Evolutionary conservation across 306 rosid genomes (phyloP).

Genomic region (Luffa acutangula): DNA sequence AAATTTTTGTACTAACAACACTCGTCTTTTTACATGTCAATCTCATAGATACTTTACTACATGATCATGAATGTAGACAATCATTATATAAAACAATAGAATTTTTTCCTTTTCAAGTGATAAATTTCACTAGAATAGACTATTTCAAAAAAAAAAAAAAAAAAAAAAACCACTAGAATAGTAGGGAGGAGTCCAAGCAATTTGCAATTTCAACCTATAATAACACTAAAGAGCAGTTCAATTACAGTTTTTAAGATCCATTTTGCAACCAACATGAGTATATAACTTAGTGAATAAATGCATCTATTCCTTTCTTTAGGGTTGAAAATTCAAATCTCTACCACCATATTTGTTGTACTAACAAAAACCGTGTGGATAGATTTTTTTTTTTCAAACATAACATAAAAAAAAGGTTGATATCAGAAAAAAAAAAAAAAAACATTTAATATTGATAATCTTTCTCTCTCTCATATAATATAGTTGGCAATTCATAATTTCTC

Average conservation of each 20-base stretch:
- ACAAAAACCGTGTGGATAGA: too few relatives aligned
- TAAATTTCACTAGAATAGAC: too few relatives aligned
- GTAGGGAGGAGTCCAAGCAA: too few relatives aligned
- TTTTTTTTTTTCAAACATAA: too few relatives aligned
- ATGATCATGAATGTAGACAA: background rate
- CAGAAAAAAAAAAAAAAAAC: background rate
- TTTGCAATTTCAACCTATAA: background rate
- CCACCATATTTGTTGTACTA: too few relatives aligned
- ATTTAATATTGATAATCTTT: background rate
- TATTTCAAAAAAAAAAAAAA: too few relatives aligned
- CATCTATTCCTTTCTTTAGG: too few relatives aligned
- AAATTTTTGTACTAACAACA: background rate
- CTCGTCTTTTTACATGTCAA: background rate
- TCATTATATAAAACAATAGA: background rate
- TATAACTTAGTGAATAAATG: too few relatives aligned
- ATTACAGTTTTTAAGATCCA: background rate
- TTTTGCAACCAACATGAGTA: too few relatives aligned
- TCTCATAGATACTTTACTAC: background rate
- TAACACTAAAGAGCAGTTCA: background rate
- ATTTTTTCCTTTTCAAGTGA: too few relatives aligned
- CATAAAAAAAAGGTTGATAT: background rate
- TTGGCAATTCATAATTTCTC: constrained; percentile 1
- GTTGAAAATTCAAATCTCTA: too few relatives aligned
- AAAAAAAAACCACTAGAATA: too few relatives aligned
- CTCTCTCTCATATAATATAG: background rate